Base-by-base conservation (phyloP, 306 rosid genomes). In the Quercus gilva region DNA sequence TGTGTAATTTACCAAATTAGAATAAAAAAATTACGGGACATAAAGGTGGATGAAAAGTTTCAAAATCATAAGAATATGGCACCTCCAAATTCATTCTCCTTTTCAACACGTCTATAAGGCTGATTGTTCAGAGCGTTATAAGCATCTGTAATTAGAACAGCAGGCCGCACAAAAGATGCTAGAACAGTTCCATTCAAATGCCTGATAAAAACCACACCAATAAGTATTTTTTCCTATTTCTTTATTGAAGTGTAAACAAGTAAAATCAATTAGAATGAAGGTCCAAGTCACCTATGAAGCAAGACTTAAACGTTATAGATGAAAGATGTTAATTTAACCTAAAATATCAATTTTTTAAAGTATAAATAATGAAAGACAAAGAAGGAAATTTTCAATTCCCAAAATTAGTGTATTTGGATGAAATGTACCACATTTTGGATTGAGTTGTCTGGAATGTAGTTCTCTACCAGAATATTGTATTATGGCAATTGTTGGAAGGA, bases 61-160 rank as follows among this genome's bases (percentile, higher is more conserved):
- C 58, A 77, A 75, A 74, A 82, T 63, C 76, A 35, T 57, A 69
- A 73, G 74, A 61, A 82, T 23, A 74, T 64, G 31, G 61, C 86
- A 95, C 99, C 99, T 89, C 98, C 92, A 84, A 95, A 90, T 86
- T 95, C 97, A 81, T 84, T 91, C 85, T 95, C 99, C 85, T 89
- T 91, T 82, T 91, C 97, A 58, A 96, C 97, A 55, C 98, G 96
- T 81, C 98, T 91, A 67, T 91, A 91, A 57, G 99, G 92, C 88
- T 95, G 97, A 87, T 95, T 95, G 78, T 93, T 95, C 87, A 95
- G 75, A 89, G 99, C 99, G 82, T 95, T 95, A 84, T 91, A 95
- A 20, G 99, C 98, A 91, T 95, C 99, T 7, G 99, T 95, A 79
- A 95, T 95, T 53, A 95, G 86, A 80, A 95, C 98, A 78, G 99